A percentile compares a stretch with the other conserved stretches of the same genome.
phyloP scores from a whole-genome alignment of 2,329 filamentous ascomycete species.

The Corynespora cassiicola region DNA sequence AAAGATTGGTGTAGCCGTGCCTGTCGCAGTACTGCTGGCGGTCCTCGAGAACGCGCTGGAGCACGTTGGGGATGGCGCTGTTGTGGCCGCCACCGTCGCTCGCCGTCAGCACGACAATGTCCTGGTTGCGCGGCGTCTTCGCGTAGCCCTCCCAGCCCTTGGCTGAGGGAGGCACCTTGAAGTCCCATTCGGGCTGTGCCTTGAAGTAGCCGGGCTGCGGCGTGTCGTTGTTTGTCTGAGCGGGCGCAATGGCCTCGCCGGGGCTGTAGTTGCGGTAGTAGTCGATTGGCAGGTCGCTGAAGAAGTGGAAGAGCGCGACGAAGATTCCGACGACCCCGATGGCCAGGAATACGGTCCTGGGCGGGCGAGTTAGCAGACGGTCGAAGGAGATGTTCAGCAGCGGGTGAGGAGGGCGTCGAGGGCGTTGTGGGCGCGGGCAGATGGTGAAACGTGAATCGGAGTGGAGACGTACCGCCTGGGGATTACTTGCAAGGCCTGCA shows the following conservation, averaged over 20 bases:
- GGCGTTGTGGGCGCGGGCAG: background rate
- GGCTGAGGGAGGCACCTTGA: slow-evolving; percentile 31
- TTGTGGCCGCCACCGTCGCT: slow-evolving; percentile 51
- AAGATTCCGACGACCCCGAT: slow-evolving; percentile 24
- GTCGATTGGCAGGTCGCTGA: slow-evolving; percentile 29
- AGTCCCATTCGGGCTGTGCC: slow-evolving; percentile 38
- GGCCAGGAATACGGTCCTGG: slow-evolving; percentile 28
- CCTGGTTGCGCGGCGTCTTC: slow-evolving; percentile 38
- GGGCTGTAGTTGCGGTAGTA: slow-evolving; percentile 33
- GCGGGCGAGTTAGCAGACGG: too few species aligned
- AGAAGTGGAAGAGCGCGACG: slow-evolving; percentile 31
- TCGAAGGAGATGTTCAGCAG: too few species aligned
- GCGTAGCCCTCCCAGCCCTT: slow-evolving; percentile 35
- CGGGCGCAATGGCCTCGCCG: slow-evolving; percentile 19
- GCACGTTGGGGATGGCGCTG: slow-evolving; percentile 45
- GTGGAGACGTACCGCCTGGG: slow-evolving; percentile 12
- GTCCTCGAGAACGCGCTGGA: slow-evolving; percentile 42
- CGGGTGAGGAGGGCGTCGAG: slow-evolving; percentile 6
- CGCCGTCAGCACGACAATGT: slow-evolving; percentile 49
- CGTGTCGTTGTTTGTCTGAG: slow-evolving; percentile 24
- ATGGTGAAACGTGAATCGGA: slow-evolving; percentile 3
- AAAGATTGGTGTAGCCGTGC: slow-evolving; percentile 48
- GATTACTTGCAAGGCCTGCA: slow-evolving; percentile 14
- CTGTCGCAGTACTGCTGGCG: slow-evolving; percentile 43
- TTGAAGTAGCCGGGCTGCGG: slow-evolving; percentile 41